phyloP scores from a whole-genome alignment of 2,329 filamentous ascomycete genomes.

The Pseudogymnoascus sp. region DNA sequence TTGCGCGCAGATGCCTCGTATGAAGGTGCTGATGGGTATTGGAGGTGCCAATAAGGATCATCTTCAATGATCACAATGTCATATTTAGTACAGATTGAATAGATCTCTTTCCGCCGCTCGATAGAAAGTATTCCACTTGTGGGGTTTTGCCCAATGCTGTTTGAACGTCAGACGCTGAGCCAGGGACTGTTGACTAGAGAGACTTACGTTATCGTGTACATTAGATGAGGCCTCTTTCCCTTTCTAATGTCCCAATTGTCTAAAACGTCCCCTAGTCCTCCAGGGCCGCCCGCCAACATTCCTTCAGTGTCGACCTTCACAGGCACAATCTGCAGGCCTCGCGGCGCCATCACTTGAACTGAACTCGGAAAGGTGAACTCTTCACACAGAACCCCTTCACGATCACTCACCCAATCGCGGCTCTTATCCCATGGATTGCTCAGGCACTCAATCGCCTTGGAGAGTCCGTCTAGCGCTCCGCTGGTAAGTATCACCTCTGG shows the following conservation, averaged over 20 bases:
- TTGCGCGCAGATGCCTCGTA: conserved; percentile 27
- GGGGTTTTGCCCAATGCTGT: conserved; percentile 80
- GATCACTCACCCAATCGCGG: conserved; percentile 57
- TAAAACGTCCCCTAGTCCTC: conserved; percentile 69
- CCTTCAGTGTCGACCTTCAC: conserved; percentile 73
- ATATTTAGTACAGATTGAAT: conserved; percentile 71
- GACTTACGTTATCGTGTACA: conserved; percentile 84
- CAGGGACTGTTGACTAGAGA: conserved; percentile 1
- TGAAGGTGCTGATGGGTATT: conserved; percentile 65
- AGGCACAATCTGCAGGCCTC: conserved; percentile 56
- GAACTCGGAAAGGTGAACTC: conserved; percentile 75
- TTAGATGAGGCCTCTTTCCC: conserved; percentile 70
- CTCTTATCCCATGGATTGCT: conserved; percentile 67
- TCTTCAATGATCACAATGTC: conserved; percentile 91
- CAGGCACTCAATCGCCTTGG: conserved; percentile 69
- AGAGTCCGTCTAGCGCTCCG: conserved; percentile 78
- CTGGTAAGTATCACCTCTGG: conserved; percentile 73
- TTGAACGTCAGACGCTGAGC: conserved; percentile 13
- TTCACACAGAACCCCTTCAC: conserved; percentile 74
- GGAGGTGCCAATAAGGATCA: conserved; percentile 92
- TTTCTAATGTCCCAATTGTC: conserved; percentile 71
- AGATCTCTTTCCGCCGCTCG: conserved; percentile 68
- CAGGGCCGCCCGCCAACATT: conserved; percentile 66
- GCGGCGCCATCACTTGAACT: conserved; percentile 57
- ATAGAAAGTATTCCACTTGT: conserved; percentile 70